Conservation (phyloP, 2,329 filamentous ascomycete genomes). For the Fusarium virguliforme region DNA sequence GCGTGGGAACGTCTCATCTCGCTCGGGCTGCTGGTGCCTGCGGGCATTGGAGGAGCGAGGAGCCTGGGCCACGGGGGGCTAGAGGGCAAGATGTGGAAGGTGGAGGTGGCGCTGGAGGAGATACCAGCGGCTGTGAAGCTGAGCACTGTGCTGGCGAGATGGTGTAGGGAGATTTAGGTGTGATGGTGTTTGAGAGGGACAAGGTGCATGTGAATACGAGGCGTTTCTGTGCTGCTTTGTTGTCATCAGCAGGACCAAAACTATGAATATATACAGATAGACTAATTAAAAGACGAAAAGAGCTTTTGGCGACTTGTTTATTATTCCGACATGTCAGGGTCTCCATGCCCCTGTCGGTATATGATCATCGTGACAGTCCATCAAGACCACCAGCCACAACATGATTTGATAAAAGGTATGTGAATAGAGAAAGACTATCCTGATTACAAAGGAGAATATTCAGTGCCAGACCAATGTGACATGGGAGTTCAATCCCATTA, state of each 20-base stretch:
- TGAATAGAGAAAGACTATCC: neutral
- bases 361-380: too few relatives aligned
- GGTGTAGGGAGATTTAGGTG: constrained; percentile 80
- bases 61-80: constrained; percentile 67
- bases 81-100: constrained; percentile 79
- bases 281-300: neutral
- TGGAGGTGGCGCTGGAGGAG: constrained; percentile 85
- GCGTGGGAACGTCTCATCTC: constrained; percentile 83
- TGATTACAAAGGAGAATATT: neutral
- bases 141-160: constrained; percentile 74
- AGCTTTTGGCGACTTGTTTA: neutral
- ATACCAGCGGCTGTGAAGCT: constrained; percentile 76
- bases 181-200: constrained; percentile 16
- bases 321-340: neutral
- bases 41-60: constrained; percentile 69
- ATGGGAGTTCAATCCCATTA: neutral
- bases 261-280: neutral
- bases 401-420: too few relatives aligned
- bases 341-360: too few relatives aligned
- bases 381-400: too few relatives aligned
- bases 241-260: neutral
- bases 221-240: constrained; percentile 2
- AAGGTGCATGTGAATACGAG: neutral
- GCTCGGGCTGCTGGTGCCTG: constrained; percentile 79
- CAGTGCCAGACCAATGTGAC: neutral